phyloP scores from a whole-genome alignment of 2,329 filamentous ascomycete species.

The Fusarium sp. region DNA sequence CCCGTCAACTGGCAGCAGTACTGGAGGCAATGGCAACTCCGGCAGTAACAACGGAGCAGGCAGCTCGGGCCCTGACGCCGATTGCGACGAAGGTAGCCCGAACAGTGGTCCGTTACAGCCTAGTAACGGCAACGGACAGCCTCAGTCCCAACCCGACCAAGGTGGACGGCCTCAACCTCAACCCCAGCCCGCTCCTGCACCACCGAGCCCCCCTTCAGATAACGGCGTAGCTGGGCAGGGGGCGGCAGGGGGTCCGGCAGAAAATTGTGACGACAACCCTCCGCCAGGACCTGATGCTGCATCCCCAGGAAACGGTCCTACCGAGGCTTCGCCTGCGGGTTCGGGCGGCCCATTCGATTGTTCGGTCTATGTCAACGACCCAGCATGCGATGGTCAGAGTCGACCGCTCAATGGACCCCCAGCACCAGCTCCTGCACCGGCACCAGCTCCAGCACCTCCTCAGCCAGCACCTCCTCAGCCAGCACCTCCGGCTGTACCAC shows the following conservation, averaged over 20 bases:
- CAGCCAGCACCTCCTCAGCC: slow-evolving; percentile 1
- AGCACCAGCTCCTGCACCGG: neutral
- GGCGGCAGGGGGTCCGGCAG: neutral
- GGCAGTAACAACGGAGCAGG: neutral
- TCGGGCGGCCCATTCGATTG: slow-evolving; percentile 10
- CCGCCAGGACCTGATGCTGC: neutral
- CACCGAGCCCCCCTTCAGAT: neutral
- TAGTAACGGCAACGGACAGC: neutral
- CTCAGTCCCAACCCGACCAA: neutral
- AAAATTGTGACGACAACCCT: slow-evolving; percentile 17
- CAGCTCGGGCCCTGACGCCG: neutral
- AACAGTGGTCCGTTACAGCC: neutral
- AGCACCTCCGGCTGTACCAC: neutral
- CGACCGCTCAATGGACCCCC: slow-evolving; percentile 3
- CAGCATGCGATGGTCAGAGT: slow-evolving; percentile 9
- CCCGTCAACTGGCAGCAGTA: neutral
- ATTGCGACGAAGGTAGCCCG: neutral
- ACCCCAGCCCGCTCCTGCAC: slow-evolving; percentile 8
- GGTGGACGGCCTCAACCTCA: slow-evolving; percentile 15
- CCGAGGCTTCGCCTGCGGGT: neutral
- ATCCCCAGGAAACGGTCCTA: neutral
- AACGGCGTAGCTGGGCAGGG: neutral
- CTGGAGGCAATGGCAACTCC: neutral
- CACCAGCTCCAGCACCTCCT: too few relatives aligned
- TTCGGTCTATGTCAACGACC: neutral